A percentile compares a stretch with the other conserved stretches of the same genome.
Conservation (phyloP, 1,284 basidiomycete genomes). For the Cutaneotrichosporon sp. region DNA sequence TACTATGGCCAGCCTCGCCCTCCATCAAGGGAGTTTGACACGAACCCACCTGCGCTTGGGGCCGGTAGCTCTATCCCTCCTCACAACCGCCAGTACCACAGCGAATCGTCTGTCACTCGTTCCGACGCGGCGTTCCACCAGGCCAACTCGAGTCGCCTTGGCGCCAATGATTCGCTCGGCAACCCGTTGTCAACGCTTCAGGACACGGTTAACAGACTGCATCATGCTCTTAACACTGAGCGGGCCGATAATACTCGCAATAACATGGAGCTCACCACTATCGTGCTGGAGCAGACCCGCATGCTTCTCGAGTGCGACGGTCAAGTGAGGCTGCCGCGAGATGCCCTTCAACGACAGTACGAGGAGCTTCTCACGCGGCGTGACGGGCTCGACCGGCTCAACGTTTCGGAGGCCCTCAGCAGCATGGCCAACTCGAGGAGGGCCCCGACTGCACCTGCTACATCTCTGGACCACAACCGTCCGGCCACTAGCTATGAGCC, state of each 20-base stretch:
- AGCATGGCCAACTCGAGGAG: slow-evolving; percentile 7
- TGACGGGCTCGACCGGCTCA: slow-evolving; percentile 7
- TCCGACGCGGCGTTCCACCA: slow-evolving; percentile 35
- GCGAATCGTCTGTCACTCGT: slow-evolving; percentile 18
- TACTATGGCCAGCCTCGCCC: slow-evolving; percentile 15
- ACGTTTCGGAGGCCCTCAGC: slow-evolving; percentile 6
- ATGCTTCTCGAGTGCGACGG: slow-evolving; percentile 8
- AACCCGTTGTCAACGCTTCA: slow-evolving; percentile 37
- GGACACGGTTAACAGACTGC: slow-evolving; percentile 33
- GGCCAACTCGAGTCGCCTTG: slow-evolving; percentile 19
- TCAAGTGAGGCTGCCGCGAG: slow-evolving; percentile 6
- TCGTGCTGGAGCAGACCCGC: slow-evolving; percentile 38
- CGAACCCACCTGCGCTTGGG: background rate
- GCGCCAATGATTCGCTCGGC: slow-evolving; percentile 24
- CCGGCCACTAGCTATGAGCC: slow-evolving; percentile 8
- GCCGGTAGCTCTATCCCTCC: background rate
- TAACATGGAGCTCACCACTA: slow-evolving; percentile 35
- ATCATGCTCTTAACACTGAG: slow-evolving; percentile 34
- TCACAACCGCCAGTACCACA: background rate
- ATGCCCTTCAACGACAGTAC: slow-evolving; percentile 12
- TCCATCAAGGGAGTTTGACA: slow-evolving; percentile 11
- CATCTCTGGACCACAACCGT: slow-evolving; percentile 1
- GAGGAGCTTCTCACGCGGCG: slow-evolving; percentile 10
- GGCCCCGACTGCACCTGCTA: background rate
- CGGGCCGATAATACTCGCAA: slow-evolving; percentile 35